These are phyloP conservation scores for Colletotrichum tropicale DNA, from an alignment of 2,329 filamentous ascomycete genomes.

Conservation along the genomic window DNA sequence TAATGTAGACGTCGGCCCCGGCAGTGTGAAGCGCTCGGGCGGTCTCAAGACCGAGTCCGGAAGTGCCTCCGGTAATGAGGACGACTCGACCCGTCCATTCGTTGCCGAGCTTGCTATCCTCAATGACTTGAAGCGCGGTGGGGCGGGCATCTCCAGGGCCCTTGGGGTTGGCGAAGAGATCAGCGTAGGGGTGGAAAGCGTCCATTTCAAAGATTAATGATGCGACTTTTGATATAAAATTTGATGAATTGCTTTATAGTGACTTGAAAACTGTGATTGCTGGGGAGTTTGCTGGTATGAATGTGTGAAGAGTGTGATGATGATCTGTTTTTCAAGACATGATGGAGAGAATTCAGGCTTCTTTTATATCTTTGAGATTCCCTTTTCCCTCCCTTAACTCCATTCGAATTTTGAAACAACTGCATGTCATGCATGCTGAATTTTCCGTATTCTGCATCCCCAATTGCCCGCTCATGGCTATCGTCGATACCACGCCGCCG, in stretches of 20 bases:
- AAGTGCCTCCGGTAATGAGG: conserved; percentile 45
- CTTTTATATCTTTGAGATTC: not conserved
- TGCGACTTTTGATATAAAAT: not conserved
- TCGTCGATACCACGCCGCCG: not conserved
- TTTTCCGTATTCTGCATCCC: not conserved
- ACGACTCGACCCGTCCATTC: conserved; percentile 37
- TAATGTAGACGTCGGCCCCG: conserved; percentile 47
- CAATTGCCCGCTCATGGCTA: not conserved
- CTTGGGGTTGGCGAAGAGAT: conserved; percentile 8
- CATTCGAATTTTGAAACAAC: not conserved
- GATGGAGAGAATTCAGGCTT: not conserved
- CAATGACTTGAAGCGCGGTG: conserved; percentile 38
- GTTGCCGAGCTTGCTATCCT: conserved; percentile 32
- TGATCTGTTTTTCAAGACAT: not conserved
- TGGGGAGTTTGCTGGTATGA: not conserved
- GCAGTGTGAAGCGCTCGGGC: conserved; percentile 44
- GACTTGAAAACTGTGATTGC: not conserved
- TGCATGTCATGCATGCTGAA: not conserved
- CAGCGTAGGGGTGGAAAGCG: conserved; percentile 1
- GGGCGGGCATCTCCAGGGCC: conserved; percentile 40
- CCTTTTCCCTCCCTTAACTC: not conserved
- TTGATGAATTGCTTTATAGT: not conserved
- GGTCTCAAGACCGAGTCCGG: conserved; percentile 47
- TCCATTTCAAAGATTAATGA: not conserved
- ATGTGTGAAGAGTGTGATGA: not conserved